A percentile compares a stretch with the other conserved stretches of the same genome.
Evolutionary conservation across 805 yeast genomes (phyloP).

Genomic region (Metschnikowia lochheadii): DNA sequence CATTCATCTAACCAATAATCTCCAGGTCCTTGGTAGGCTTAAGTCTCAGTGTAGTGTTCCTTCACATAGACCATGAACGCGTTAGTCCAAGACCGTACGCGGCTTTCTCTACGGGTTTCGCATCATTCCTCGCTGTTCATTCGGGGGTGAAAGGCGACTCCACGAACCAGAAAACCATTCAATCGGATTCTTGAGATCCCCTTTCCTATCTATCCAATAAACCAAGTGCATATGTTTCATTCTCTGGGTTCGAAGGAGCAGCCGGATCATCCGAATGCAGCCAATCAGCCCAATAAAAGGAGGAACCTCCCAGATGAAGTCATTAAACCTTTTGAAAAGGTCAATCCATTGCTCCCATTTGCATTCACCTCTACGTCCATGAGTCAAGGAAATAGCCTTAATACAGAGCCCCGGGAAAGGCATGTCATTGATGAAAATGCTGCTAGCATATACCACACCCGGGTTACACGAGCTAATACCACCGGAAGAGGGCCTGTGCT

Average conservation of each 20-base stretch:
- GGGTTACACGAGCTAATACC: constrained; percentile 16
- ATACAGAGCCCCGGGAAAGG: constrained; percentile 39
- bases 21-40: no score
- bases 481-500: constrained; percentile 20
- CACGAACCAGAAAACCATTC: not conserved
- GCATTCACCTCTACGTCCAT: constrained; percentile 38
- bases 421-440: constrained; percentile 42
- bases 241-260: not conserved
- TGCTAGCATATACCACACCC: constrained; percentile 41
- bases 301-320: not conserved
- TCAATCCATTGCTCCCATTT: constrained; percentile 45
- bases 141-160: not conserved
- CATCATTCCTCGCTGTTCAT: not conserved
- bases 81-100: not conserved
- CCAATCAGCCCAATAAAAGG: not conserved
- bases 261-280: not conserved
- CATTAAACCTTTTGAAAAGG: constrained; percentile 15
- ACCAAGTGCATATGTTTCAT: not conserved
- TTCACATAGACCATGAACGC: not conserved
- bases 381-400: constrained; percentile 29
- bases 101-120: not conserved
- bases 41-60: not conserved
- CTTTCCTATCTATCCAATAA: not conserved
- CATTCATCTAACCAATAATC: no score
- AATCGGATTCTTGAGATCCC: not conserved